These are phyloP conservation scores for Malus sieversii DNA, from an alignment of 306 rosid species.

Conservation along the genomic window DNA sequence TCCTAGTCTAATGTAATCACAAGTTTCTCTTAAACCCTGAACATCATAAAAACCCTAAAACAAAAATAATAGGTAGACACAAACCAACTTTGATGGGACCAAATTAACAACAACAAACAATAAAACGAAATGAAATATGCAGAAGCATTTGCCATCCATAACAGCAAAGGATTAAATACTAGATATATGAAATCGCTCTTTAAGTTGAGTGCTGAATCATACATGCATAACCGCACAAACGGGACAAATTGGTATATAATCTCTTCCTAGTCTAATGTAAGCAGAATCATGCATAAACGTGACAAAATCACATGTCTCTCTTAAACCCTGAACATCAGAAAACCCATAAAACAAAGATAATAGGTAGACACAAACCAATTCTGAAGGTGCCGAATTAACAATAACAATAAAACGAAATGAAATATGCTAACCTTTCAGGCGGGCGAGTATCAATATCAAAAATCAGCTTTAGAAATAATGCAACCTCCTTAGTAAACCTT, in stretches of 20 bases:
- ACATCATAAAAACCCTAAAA: not conserved
- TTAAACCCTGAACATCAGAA: not conserved
- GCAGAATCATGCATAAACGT: not conserved
- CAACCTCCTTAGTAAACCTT: slow-evolving; percentile 76
- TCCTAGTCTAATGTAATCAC: not conserved
- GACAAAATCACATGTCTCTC: not conserved
- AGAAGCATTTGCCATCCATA: not conserved
- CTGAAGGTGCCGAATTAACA: not conserved
- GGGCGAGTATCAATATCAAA: slow-evolving; percentile 64
- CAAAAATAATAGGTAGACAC: not conserved
- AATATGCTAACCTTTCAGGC: slow-evolving; percentile 57
- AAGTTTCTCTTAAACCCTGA: not conserved
- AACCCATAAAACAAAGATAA: not conserved
- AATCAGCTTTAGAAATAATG: slow-evolving; percentile 72
- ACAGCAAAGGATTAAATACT: not conserved
- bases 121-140: slow-evolving; percentile 7
- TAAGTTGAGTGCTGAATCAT: not conserved
- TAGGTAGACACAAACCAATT: not conserved
- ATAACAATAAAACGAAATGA: not conserved
- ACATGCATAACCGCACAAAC: not conserved
- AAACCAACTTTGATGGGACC: not conserved
- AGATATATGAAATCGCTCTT: not conserved
- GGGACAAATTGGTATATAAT: not conserved
- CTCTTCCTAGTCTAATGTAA: not conserved
- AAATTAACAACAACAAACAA: not conserved